Evolutionary conservation across 768 basidiomycete genomes (phyloP).

Genomic region (Xerocomus spinulosus): DNA sequence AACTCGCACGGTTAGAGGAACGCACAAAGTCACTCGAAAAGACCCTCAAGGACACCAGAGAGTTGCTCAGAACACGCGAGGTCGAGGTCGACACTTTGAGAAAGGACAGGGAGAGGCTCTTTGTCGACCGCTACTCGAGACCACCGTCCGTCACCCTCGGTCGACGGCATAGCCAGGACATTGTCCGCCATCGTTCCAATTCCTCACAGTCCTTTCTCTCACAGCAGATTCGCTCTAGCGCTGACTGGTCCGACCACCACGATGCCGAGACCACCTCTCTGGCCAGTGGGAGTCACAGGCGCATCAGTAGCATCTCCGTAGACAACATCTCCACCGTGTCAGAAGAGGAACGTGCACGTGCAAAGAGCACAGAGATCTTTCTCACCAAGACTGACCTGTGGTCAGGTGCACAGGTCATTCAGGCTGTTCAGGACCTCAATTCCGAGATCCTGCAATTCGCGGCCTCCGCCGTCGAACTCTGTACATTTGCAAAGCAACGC

Average conservation of each 20-base stretch:
- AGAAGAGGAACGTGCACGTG: slow-evolving; percentile 54
- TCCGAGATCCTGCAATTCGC: slow-evolving; percentile 79
- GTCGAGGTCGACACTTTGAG: slow-evolving; percentile 54
- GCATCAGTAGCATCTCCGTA: slow-evolving; percentile 6
- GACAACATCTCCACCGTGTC: slow-evolving; percentile 32
- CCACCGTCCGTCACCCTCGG: slow-evolving; percentile 21
- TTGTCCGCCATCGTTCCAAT: slow-evolving; percentile 26
- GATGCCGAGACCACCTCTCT: slow-evolving; percentile 18
- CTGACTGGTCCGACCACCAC: slow-evolving; percentile 30
- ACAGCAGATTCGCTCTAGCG: slow-evolving; percentile 29
- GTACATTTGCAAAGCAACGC: slow-evolving; percentile 45
- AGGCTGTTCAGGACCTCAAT: slow-evolving; percentile 76
- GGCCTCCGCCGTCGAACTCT: slow-evolving; percentile 67
- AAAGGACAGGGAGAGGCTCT: slow-evolving; percentile 32
- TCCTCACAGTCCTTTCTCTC: slow-evolving; percentile 28
- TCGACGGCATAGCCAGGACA: slow-evolving; percentile 28
- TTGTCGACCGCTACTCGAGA: slow-evolving; percentile 20
- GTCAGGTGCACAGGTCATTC: slow-evolving; percentile 76
- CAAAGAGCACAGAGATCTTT: slow-evolving; percentile 58
- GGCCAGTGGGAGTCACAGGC: slow-evolving; percentile 10
- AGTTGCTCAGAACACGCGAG: slow-evolving; percentile 54
- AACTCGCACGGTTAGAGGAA: slow-evolving; percentile 56
- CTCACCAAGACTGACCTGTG: slow-evolving; percentile 69
- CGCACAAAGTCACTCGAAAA: slow-evolving; percentile 59
- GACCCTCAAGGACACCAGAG: slow-evolving; percentile 59